A percentile compares a stretch with the other conserved stretches of the same genome.
Conservation (phyloP, 768 basidiomycete species). For the Trametes meyenii region DNA sequence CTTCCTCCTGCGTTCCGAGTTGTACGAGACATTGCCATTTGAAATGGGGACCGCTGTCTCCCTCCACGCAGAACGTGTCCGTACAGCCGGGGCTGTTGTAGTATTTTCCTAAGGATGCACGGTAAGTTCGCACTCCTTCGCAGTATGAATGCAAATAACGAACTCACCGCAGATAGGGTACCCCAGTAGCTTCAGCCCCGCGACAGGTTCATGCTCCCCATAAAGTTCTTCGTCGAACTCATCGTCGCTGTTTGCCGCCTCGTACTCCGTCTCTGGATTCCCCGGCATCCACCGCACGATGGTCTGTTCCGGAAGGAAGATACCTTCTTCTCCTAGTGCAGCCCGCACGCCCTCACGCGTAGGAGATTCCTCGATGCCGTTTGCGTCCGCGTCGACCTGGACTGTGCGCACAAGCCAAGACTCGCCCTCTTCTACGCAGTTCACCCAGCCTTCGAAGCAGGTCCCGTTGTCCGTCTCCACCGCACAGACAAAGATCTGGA, state of each 20-base stretch:
- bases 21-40: constrained; percentile 11
- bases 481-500: constrained; percentile 16
- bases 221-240: neutral
- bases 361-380: neutral
- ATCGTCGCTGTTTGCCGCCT: neutral
- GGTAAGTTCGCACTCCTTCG: neutral
- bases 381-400: constrained; percentile 2
- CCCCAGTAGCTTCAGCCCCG: constrained; percentile 15
- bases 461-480: constrained; percentile 5
- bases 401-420: constrained; percentile 16
- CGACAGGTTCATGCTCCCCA: constrained; percentile 5
- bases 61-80: neutral
- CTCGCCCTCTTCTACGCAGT: constrained; percentile 1
- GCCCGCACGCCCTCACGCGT: neutral
- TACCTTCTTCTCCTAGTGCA: constrained; percentile 3
- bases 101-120: constrained; percentile 2
- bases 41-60: neutral
- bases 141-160: too few relatives aligned
- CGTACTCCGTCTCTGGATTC: constrained; percentile 1
- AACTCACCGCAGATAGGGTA: constrained; percentile 7
- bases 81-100: neutral
- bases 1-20: constrained; percentile 11
- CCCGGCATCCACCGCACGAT: constrained; percentile 11
- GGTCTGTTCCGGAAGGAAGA: constrained; percentile 6
- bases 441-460: constrained; percentile 12